Evolutionary conservation across 139 green algal species (phyloP).

Genomic region (Chlamydomonas schloesseri): DNA sequence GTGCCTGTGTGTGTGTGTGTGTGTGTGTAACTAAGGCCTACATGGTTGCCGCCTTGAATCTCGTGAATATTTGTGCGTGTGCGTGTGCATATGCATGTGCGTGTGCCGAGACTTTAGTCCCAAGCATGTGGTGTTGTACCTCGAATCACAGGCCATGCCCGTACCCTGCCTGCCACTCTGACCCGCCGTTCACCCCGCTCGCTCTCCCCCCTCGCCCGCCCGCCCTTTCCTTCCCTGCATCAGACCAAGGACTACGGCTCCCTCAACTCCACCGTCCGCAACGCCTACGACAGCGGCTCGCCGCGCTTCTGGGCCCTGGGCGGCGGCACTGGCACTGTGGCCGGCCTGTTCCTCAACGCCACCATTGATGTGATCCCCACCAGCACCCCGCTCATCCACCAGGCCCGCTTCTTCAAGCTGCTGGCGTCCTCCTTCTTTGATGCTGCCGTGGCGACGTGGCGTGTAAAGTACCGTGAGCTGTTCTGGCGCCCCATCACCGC

Average conservation of each 20-base stretch:
- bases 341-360: not conserved
- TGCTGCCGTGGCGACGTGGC: constrained; percentile 18
- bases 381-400: not conserved
- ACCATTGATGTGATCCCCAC: not conserved
- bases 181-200: too few relatives aligned
- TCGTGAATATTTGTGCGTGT: too few relatives aligned
- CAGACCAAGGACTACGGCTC: not conserved
- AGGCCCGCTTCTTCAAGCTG: constrained; percentile 32
- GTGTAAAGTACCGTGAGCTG: constrained; percentile 41
- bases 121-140: too few relatives aligned
- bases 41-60: too few relatives aligned
- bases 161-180: too few relatives aligned
- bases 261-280: constrained; percentile 12
- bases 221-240: too few relatives aligned
- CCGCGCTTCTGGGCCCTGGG: constrained; percentile 47
- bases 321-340: constrained; percentile 8
- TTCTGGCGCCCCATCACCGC: constrained; percentile 59
- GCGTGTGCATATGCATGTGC: too few relatives aligned
- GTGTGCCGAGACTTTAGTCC: too few relatives aligned
- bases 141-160: too few relatives aligned
- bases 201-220: too few relatives aligned
- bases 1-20: too few relatives aligned
- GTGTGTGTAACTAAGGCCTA: too few relatives aligned
- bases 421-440: constrained; percentile 15
- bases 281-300: constrained; percentile 32